These are phyloP conservation scores for Sporothrix mexicana DNA, from an alignment of 2,329 filamentous ascomycete species.

Conservation along the genomic window DNA sequence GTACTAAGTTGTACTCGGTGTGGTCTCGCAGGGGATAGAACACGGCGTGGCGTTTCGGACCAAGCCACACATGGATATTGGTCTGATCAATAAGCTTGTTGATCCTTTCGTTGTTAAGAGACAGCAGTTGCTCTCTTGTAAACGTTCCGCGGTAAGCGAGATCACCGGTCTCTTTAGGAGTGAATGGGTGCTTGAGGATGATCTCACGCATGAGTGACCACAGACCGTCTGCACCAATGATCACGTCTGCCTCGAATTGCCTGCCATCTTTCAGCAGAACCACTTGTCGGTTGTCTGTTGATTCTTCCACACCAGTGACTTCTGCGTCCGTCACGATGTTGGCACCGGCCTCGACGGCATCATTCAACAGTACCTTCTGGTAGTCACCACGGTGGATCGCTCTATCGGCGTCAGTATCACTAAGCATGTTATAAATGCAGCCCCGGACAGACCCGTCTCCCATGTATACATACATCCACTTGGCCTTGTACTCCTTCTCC, in stretches of 20 bases:
- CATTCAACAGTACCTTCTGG: not conserved
- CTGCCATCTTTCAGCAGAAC: not conserved
- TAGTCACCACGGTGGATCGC: not conserved
- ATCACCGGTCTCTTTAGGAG: not conserved
- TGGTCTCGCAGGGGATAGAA: not conserved
- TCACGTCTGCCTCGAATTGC: not conserved
- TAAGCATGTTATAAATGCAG: too few relatives aligned
- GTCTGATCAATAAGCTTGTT: not conserved
- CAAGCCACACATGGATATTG: not conserved
- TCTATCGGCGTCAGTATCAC: too few relatives aligned
- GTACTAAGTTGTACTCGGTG: not conserved
- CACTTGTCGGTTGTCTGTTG: not conserved
- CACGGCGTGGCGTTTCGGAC: not conserved
- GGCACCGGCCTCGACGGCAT: not conserved
- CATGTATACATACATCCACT: not conserved
- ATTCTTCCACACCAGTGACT: not conserved
- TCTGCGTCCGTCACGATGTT: not conserved
- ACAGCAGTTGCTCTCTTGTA: not conserved
- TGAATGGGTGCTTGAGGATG: not conserved
- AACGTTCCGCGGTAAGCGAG: not conserved
- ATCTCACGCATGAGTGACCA: not conserved
- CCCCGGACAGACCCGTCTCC: too few relatives aligned
- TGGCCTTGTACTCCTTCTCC: not conserved
- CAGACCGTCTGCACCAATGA: slow-evolving; percentile 4
- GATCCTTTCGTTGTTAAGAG: not conserved